phyloP scores from a whole-genome alignment of 257 asterid genomes.

The Lycium barbarum region DNA sequence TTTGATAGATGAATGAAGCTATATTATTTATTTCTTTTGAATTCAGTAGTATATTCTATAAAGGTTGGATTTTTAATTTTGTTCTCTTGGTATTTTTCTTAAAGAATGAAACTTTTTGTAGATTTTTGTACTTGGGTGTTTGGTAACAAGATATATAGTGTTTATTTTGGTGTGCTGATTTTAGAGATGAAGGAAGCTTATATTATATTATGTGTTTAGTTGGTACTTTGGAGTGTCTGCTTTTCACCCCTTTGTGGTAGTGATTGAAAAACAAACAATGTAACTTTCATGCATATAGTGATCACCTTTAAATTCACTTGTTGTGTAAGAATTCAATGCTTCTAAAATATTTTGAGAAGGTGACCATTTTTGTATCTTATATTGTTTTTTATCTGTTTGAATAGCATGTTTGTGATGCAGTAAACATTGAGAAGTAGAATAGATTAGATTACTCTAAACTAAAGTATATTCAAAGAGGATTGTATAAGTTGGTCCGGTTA shows the following conservation, averaged over 20 bases:
- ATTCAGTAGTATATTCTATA: neutral
- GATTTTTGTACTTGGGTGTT: neutral
- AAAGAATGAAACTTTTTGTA: neutral
- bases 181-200: constrained; percentile 11
- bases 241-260: neutral
- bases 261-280: neutral
- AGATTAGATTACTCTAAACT: neutral
- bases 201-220: neutral
- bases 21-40: neutral
- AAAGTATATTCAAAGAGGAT: neutral
- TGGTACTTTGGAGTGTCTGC: neutral
- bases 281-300: neutral
- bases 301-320: neutral
- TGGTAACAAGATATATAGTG: neutral
- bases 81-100: neutral
- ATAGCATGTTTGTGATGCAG: neutral
- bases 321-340: neutral
- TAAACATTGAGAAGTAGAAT: neutral
- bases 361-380: neutral
- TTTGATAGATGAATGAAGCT: no score
- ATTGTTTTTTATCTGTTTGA: neutral
- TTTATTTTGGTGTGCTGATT: neutral
- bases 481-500: neutral
- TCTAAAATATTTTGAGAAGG: neutral
- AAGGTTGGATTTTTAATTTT: constrained; percentile 2